Conservation (phyloP, 345 rosid species). For the Bruguiera gymnorhiza region DNA sequence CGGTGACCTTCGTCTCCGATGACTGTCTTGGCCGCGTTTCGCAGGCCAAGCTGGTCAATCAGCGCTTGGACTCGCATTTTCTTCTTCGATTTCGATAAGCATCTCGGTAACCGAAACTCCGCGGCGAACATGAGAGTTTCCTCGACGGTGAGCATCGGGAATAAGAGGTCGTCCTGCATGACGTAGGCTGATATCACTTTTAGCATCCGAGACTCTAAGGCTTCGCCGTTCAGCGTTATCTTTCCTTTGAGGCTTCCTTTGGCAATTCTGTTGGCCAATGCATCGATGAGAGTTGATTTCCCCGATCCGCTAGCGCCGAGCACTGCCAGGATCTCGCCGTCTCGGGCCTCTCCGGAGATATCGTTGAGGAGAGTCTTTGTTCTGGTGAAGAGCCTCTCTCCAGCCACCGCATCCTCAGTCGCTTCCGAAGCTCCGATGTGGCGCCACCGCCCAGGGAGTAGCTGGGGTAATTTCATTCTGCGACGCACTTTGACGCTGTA, state of each 20-base stretch:
- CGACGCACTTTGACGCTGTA: constrained; percentile 63
- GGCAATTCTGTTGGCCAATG: constrained; percentile 76
- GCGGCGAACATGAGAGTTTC: constrained; percentile 90
- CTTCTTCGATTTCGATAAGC: constrained; percentile 73
- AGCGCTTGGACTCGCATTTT: constrained; percentile 66
- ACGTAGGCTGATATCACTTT: constrained; percentile 91
- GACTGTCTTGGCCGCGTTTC: constrained; percentile 78
- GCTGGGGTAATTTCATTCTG: constrained; percentile 41
- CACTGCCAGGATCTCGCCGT: constrained; percentile 86
- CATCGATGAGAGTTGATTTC: constrained; percentile 80
- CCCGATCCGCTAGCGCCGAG: constrained; percentile 96
- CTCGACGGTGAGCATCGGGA: constrained; percentile 86
- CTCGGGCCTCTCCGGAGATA: constrained; percentile 80
- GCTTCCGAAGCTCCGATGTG: constrained; percentile 20
- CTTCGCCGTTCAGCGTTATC: constrained; percentile 65
- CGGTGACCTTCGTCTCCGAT: constrained; percentile 97
- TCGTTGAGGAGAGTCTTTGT: constrained; percentile 71
- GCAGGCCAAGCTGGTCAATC: constrained; percentile 78
- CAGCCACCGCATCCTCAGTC: constrained; percentile 34
- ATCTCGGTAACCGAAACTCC: constrained; percentile 79
- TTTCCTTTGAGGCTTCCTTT: constrained; percentile 74
- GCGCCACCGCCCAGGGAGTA: constrained; percentile 18
- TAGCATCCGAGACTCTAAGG: constrained; percentile 62
- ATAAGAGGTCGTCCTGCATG: constrained; percentile 87
- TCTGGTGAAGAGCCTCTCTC: constrained; percentile 34